Conservation (phyloP, 2,329 filamentous ascomycete genomes). For the Pseudogymnoascus verrucosus region DNA sequence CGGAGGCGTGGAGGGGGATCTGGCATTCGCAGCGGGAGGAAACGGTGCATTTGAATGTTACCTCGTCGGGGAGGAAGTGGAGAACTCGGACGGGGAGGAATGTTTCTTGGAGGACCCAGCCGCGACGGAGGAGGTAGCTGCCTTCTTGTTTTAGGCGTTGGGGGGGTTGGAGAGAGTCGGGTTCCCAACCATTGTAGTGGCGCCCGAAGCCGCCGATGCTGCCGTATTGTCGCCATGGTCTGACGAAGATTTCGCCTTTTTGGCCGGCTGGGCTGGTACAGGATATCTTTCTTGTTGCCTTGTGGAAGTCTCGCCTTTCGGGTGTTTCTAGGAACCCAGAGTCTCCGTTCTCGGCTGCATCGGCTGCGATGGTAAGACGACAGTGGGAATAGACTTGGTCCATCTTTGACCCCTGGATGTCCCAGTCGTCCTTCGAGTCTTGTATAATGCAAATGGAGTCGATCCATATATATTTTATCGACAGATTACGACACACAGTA, state of each 20-base stretch:
- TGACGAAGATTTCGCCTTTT: background rate
- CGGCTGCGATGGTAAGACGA: slow-evolving; percentile 21
- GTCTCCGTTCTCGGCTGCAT: slow-evolving; percentile 4
- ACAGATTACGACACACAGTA: slow-evolving; percentile 20
- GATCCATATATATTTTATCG: slow-evolving; percentile 27
- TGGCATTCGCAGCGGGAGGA: slow-evolving; percentile 13
- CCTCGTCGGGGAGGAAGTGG: slow-evolving; percentile 7
- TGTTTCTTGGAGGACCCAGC: slow-evolving; percentile 2
- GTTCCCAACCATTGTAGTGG: background rate
- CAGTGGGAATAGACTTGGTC: slow-evolving; percentile 21
- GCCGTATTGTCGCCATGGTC: background rate
- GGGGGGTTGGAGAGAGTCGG: background rate
- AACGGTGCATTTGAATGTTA: slow-evolving; percentile 6
- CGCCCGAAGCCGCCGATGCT: background rate
- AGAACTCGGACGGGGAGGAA: background rate
- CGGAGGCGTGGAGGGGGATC: background rate
- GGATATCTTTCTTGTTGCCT: background rate
- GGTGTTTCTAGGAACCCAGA: background rate
- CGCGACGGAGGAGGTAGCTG: background rate
- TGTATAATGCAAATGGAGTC: slow-evolving; percentile 29
- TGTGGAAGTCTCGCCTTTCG: background rate
- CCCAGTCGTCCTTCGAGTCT: slow-evolving; percentile 24
- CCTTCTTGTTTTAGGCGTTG: background rate
- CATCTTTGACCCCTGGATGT: slow-evolving; percentile 23
- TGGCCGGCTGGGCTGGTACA: background rate